Evolutionary conservation across 768 basidiomycete species (phyloP), one percentile per base, ranked within the genome.

Genomic region (Leccinellum rugosiceps): DNA sequence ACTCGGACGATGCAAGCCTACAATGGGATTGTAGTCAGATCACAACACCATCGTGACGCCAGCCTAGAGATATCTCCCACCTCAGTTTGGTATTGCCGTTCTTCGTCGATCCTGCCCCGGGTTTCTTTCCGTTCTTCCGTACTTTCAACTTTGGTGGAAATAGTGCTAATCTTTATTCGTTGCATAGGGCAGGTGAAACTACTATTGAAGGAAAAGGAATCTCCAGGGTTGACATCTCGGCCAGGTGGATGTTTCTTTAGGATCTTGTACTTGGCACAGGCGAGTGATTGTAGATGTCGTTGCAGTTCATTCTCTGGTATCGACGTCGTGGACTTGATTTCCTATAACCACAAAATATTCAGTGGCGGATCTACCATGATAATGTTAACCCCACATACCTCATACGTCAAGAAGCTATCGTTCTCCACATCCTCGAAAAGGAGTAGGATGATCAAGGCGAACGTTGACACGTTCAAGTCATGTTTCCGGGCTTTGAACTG

Each of bases 1-100:
- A 98, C 86, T 31, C 97, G 87, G 25, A 99, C 97, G 60, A 98
- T 89, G 67, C 93, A 98, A 1, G 97, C 97, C 95, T 99, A 60
- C n/a, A 13, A 49, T 3, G 49, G n/a, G 21, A 32, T 30, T 8
- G 3, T 41, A 44, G n/a, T 62, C 55, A 64, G 35, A 58, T 9
- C 7, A 21, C 17, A 48, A 32, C 6, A 45, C 21, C 44, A 43
- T 4, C 35, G 1, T 48, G 44, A 35, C 48, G 55, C 26, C 34
- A 13, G 17, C 45, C 23, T 13, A 30, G 28, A 47, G 11, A 21
- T 14, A 25, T 19, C 5, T 10, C 83, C 53, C 59, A 93, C 96
- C 77, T 98, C 96, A 46, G 86, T 90, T 73, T 95, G 87, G 73
- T 94, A 86, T 60, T 80, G 85, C 47, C 97, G 78, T 71, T 96